phyloP scores from a whole-genome alignment of 768 basidiomycete species.

The Kwoniella bestiolae region DNA sequence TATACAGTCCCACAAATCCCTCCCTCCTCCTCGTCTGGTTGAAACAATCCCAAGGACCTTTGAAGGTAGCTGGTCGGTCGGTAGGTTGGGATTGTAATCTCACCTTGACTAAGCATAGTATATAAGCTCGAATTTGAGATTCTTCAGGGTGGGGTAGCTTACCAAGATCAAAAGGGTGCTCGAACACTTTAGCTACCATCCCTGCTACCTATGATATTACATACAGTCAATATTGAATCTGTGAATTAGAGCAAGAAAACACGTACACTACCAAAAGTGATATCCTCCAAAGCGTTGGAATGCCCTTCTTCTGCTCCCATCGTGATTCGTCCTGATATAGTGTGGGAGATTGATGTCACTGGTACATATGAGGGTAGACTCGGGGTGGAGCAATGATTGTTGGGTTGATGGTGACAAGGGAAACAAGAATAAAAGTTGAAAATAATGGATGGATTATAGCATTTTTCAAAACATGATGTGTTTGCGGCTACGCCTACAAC shows the following conservation, averaged over 20 bases:
- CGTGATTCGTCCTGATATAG: not conserved
- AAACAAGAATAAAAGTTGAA: no score
- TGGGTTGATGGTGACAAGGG: no score
- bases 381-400: no score
- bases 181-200: conserved; percentile 29
- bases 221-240: not conserved
- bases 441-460: no score
- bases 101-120: conserved; percentile 67
- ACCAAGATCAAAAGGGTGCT: conserved; percentile 79
- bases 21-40: conserved; percentile 77
- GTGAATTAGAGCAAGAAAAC: not conserved
- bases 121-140: not conserved
- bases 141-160: not conserved
- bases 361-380: conserved; percentile 5
- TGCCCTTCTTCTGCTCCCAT: conserved; percentile 21
- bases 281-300: conserved; percentile 23
- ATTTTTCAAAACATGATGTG: no score
- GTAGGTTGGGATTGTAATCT: conserved; percentile 89
- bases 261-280: conserved; percentile 32
- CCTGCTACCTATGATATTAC: conserved; percentile 18
- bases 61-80: conserved; percentile 71
- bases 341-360: not conserved
- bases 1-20: conserved; percentile 81
- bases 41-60: conserved; percentile 86
- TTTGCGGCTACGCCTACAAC: no score